phyloP scores from a whole-genome alignment of 768 basidiomycete genomes.

The Podaxis sp. region DNA sequence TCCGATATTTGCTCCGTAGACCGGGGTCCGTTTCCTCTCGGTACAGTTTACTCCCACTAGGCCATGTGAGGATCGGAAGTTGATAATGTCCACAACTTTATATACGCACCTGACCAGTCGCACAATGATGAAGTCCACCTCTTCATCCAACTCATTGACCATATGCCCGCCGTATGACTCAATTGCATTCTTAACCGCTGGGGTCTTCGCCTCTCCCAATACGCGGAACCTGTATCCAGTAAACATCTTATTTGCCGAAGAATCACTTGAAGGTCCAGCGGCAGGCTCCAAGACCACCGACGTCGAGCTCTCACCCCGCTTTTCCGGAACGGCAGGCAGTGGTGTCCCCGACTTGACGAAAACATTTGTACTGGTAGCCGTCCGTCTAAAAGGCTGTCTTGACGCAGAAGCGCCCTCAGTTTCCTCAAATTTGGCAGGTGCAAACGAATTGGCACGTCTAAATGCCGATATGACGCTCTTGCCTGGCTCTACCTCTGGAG shows the following conservation, averaged over 20 bases:
- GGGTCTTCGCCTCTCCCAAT: slow-evolving; percentile 65
- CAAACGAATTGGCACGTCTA: slow-evolving; percentile 66
- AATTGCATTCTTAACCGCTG: slow-evolving; percentile 58
- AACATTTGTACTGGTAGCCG: slow-evolving; percentile 26
- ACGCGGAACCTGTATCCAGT: slow-evolving; percentile 55
- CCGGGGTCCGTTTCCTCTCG: slow-evolving; percentile 49
- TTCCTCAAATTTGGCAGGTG: slow-evolving; percentile 31
- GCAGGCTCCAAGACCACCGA: slow-evolving; percentile 11
- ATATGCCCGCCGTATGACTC: slow-evolving; percentile 58
- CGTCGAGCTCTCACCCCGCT: slow-evolving; percentile 24
- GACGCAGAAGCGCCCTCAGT: slow-evolving; percentile 20
- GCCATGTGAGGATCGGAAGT: slow-evolving; percentile 7
- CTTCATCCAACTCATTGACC: slow-evolving; percentile 42
- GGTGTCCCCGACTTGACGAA: slow-evolving; percentile 2
- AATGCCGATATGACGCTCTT: slow-evolving; percentile 56
- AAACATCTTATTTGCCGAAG: slow-evolving; percentile 42
- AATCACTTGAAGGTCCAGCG: slow-evolving; percentile 11
- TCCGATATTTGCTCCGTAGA: slow-evolving; percentile 62
- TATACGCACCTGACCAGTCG: slow-evolving; percentile 66
- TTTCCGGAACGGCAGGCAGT: not conserved
- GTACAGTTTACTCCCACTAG: slow-evolving; percentile 71
- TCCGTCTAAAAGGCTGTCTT: slow-evolving; percentile 47
- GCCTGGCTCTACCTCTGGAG: slow-evolving; percentile 18
- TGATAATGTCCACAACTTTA: not conserved
- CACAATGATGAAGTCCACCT: slow-evolving; percentile 67